These are phyloP conservation scores for Ashbya aceris DNA, from an alignment of 1,139 yeast genomes.

Conservation along the genomic window DNA sequence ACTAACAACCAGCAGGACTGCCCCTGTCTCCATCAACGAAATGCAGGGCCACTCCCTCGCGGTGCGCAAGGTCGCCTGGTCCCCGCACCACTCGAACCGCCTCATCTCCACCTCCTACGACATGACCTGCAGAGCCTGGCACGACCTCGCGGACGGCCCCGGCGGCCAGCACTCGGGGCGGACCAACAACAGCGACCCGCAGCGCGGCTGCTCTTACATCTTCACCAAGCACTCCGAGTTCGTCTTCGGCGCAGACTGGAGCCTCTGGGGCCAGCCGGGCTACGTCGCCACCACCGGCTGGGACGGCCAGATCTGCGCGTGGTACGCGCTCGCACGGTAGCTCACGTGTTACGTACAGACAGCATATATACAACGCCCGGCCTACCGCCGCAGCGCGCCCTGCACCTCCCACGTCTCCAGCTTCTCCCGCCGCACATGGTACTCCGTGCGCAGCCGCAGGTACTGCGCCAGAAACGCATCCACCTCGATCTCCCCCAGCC, in stretches of 20 bases:
- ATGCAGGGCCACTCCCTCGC: constrained; percentile 73
- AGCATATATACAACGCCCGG: background rate
- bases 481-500: constrained; percentile 10
- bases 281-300: constrained; percentile 94
- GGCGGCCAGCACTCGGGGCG: constrained; percentile 39
- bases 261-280: constrained; percentile 93
- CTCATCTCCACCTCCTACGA: constrained; percentile 78
- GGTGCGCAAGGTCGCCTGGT: constrained; percentile 73
- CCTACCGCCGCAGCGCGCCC: constrained; percentile 12
- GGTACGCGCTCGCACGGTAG: constrained; percentile 48
- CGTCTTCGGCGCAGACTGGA: constrained; percentile 92
- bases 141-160: constrained; percentile 45
- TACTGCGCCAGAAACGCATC: constrained; percentile 17
- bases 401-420: constrained; percentile 25
- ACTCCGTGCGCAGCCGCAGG: constrained; percentile 15
- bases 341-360: constrained; percentile 21
- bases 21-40: constrained; percentile 57
- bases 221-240: constrained; percentile 76
- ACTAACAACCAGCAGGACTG: constrained; percentile 44
- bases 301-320: constrained; percentile 93
- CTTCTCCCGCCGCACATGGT: constrained; percentile 21
- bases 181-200: constrained; percentile 33
- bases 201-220: constrained; percentile 44
- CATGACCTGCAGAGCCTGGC: constrained; percentile 86
- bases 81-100: constrained; percentile 72